These are phyloP conservation scores for Pseudocercospora crystallina DNA, from an alignment of 2,329 filamentous ascomycete species.

Conservation along the genomic window DNA sequence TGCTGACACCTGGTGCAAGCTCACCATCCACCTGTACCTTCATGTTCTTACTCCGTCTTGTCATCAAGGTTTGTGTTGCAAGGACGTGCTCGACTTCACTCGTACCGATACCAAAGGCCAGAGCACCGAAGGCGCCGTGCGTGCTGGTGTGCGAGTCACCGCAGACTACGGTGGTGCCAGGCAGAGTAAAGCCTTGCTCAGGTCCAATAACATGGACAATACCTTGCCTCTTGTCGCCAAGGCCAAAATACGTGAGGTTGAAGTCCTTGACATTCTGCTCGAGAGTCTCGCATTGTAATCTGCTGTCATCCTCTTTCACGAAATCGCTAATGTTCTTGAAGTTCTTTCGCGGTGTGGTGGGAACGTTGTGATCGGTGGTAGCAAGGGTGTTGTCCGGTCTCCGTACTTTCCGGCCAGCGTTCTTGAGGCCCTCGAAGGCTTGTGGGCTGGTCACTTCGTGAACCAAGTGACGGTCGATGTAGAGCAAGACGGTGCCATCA, in stretches of 20 bases:
- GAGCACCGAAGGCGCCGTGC: constrained; percentile 90
- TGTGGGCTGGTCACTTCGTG: constrained; percentile 99
- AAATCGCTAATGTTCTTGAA: constrained; percentile 94
- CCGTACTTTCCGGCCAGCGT: constrained; percentile 82
- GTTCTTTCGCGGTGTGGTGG: constrained; percentile 83
- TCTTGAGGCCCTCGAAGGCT: constrained; percentile 94
- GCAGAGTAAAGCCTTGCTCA: constrained; percentile 97
- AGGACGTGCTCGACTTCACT: constrained; percentile 98
- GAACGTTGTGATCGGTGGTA: constrained; percentile 96
- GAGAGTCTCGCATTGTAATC: constrained; percentile 89
- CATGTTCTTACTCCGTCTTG: constrained; percentile 98
- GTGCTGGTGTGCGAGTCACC: constrained; percentile 98
- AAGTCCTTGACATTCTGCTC: constrained; percentile 98
- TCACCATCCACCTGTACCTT: constrained; percentile 91
- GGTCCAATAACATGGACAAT: constrained; percentile 98
- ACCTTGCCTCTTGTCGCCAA: constrained; percentile 93
- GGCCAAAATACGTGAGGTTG: constrained; percentile 93
- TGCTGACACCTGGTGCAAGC: constrained; percentile 85
- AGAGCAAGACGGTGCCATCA: constrained; percentile 87
- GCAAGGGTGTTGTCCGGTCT: constrained; percentile 95
- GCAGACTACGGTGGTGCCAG: constrained; percentile 93
- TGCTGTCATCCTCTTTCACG: constrained; percentile 90
- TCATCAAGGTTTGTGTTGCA: constrained; percentile 92
- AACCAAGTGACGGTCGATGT: constrained; percentile 94
- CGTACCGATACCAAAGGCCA: constrained; percentile 96